Evolutionary conservation across 2,329 filamentous ascomycete genomes (phyloP), one percentile per base, ranked within the genome.

Genomic region (Exophiala oligosperma): DNA sequence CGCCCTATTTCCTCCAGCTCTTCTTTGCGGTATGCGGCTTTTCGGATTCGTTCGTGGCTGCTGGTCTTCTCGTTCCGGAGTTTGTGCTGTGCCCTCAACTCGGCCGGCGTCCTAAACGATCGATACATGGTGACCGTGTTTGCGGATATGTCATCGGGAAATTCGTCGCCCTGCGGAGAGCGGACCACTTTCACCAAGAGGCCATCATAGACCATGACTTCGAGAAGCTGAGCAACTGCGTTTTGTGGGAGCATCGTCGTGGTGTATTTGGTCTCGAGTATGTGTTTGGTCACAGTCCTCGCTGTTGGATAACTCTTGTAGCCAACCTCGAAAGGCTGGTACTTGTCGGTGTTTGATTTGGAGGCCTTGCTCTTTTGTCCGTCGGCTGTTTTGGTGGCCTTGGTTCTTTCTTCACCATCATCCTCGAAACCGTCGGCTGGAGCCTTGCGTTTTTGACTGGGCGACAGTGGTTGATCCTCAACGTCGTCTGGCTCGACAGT

Each of bases 121-220:
- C 74, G 75, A 67, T 85, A 87, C 62, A 64, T 68, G 32, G 58
- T 61, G 35, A 64, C 50, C 21, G 41, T 58, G 17, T 64, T 61
- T 3, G 37, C 46, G 28, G 51, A 46, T 9, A 54, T 46, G 38
- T 61, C 50, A 11, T 65, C 63, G 2, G 58, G 49, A 11, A 56
- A 43, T 48, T 67, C 63, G 8, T 61, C 59, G 21, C 49, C 49
- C 2, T 55, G 46, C 6, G 61, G 49, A 6, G 43, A 23, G 28
- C 66, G 64, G 32, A 52, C 21, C 37, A 66, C 37, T 37, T 61
- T 65, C 72, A 97, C 91, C 47, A 99, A 77, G 60, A 90, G 87
- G 52, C 91, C 90, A 68, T 99, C 94, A 76, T 88, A 95, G 52
- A 91, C 87, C 59, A 99, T 84, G 66, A 97, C 89, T 68, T 97